These are phyloP conservation scores for Raphanus hybrid DNA, from an alignment of 441 rosid genomes.

Conservation along the genomic window DNA sequence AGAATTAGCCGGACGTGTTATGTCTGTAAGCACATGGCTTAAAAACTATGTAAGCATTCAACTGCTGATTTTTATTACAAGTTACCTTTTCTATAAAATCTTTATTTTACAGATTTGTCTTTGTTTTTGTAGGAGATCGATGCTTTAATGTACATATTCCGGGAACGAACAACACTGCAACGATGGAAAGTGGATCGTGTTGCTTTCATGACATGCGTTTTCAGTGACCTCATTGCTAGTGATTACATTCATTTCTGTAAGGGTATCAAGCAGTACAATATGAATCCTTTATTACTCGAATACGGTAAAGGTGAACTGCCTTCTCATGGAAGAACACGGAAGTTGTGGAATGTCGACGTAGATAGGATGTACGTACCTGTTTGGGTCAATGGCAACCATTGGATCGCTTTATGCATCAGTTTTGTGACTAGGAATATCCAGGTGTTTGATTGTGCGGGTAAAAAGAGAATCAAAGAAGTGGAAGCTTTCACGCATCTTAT, in stretches of 20 bases:
- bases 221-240: too few relatives aligned
- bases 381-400: too few relatives aligned
- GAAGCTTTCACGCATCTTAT: not conserved
- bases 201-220: too few relatives aligned
- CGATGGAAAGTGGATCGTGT: too few relatives aligned
- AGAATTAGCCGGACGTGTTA: not conserved
- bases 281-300: too few relatives aligned
- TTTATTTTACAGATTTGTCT: not conserved
- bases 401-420: not conserved
- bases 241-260: too few relatives aligned
- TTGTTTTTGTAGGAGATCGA: not conserved
- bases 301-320: too few relatives aligned
- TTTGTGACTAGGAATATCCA: not conserved
- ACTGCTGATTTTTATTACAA: too few relatives aligned
- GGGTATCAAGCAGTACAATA: too few relatives aligned
- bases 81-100: not conserved
- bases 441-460: not conserved
- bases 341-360: too few relatives aligned
- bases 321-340: too few relatives aligned
- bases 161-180: not conserved
- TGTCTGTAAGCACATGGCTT: not conserved
- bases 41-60: not conserved
- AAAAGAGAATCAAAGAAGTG: not conserved
- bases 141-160: not conserved
- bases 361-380: too few relatives aligned